Base-by-base conservation (phyloP, 2,329 filamentous ascomycete genomes). In the Colletotrichum eremochloae region DNA sequence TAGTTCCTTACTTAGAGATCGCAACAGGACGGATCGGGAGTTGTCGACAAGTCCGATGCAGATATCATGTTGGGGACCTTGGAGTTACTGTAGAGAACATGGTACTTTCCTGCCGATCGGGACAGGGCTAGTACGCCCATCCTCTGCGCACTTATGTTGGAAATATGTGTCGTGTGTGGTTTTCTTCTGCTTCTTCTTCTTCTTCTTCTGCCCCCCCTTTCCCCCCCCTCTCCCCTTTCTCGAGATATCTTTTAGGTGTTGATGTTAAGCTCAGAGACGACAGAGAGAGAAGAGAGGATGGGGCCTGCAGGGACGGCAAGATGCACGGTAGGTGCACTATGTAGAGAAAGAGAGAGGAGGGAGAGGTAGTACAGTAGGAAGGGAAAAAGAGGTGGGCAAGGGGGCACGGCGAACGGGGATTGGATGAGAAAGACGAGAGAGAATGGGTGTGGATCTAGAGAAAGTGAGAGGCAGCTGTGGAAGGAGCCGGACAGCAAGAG, bases 221-320 rank as follows among this genome's bases (percentile, higher is more conserved):
- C 1, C 24, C 24, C 24, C 24, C 24, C 24, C 24, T 24, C 24
- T 24, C 24, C 24, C 24, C 24, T 8, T 9, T 40, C 11, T 40
- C 20, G 11, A 24, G 44, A 20, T 46, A 20, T 20, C 18, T 18
- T 46, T 7, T 1, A 7, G 18, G 40, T 44, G 14, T 44, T 6
- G 42, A 44, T 44, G 15, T 15, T 12, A 42, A 42, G 15, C 42
- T 42, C 15, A 18, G 15, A n/a, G 44, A n/a, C 42, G 14, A 44
- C 15, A 31, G 66, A 52, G 71, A 72, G 71, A 68, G 58, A 72
- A 68, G 71, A 74, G 68, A 72, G 71, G 71, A 74, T 71, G 60
- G 71, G 68, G 71, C 66, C 69, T 72, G 65, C 68, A 71, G 68
- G 68, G 68, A 64, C 64, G 64, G 68, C 69, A 53, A 72, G 69